Percentiles rank a stretch among this genome's conserved stretches.
These are phyloP conservation scores for Vitis labrusca DNA, from an alignment of 164 flowering plant genomes.

Conservation along the genomic window DNA sequence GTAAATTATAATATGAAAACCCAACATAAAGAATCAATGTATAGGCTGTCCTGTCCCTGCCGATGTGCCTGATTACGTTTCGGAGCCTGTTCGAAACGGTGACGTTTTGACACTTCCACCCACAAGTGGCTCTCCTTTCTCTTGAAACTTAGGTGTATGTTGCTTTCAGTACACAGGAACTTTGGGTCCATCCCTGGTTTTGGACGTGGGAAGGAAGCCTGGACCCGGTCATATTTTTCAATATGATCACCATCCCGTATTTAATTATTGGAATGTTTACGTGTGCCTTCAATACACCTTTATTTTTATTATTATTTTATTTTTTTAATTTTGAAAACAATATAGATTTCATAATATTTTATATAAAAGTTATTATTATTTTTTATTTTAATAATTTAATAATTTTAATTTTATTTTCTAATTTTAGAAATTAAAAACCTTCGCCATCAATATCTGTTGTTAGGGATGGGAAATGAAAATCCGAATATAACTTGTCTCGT, in stretches of 20 bases:
- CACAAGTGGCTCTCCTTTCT: background rate
- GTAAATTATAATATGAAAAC: background rate
- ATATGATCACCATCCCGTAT: background rate
- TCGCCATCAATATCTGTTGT: no score
- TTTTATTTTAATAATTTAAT: no score
- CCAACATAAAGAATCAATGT: background rate
- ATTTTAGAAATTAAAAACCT: no score
- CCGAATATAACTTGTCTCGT: no score
- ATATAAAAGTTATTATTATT: no score
- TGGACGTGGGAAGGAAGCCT: background rate
- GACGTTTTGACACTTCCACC: background rate
- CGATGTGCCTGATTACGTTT: background rate
- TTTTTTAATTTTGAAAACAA: no score
- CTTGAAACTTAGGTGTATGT: background rate
- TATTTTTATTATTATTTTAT: no score
- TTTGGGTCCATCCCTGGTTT: slow-evolving; percentile 5
- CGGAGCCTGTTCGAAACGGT: background rate
- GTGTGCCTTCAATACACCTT: no score
- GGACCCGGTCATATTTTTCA: background rate
- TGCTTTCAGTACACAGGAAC: slow-evolving; percentile 1
- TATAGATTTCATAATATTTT: no score
- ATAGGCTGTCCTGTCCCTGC: background rate
- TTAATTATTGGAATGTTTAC: no score
- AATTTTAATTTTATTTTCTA: no score
- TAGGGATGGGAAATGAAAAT: no score